Percentiles rank a stretch among this genome's conserved stretches.
phyloP scores from a whole-genome alignment of 306 rosid genomes.

The Cicer arietinum region DNA sequence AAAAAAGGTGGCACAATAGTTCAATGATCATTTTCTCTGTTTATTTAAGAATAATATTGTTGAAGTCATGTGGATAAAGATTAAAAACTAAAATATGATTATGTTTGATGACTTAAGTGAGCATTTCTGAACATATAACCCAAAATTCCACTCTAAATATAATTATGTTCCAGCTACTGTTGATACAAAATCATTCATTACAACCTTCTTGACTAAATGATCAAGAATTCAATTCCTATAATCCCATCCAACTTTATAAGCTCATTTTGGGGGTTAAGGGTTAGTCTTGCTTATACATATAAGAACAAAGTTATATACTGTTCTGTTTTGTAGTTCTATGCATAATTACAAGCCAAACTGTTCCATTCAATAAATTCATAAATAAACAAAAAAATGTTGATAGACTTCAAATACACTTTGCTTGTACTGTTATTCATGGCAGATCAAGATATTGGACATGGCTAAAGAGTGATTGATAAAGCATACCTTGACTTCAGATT shows the following conservation, averaged over 20 bases:
- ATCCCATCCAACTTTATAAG: not conserved
- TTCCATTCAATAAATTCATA: not conserved
- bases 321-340: constrained; percentile 5
- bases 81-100: too few relatives aligned
- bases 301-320: not conserved
- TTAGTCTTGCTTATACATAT: not conserved
- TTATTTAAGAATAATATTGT: too few relatives aligned
- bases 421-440: not conserved
- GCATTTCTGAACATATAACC: too few relatives aligned
- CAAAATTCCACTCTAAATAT: too few relatives aligned
- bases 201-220: too few relatives aligned
- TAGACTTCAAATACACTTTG: not conserved
- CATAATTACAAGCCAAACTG: constrained; percentile 15
- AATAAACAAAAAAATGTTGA: too few relatives aligned
- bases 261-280: not conserved
- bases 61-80: too few relatives aligned
- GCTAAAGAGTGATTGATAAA: constrained; percentile 27
- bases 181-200: not conserved
- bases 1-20: too few relatives aligned
- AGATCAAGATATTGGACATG: not conserved
- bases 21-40: too few relatives aligned
- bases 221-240: too few relatives aligned
- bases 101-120: too few relatives aligned
- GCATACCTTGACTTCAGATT: constrained; percentile 71
- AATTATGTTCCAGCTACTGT: too few relatives aligned